These are phyloP conservation scores for Colletotrichum sp. DNA, from an alignment of 2,329 filamentous ascomycete genomes.

Conservation along the genomic window DNA sequence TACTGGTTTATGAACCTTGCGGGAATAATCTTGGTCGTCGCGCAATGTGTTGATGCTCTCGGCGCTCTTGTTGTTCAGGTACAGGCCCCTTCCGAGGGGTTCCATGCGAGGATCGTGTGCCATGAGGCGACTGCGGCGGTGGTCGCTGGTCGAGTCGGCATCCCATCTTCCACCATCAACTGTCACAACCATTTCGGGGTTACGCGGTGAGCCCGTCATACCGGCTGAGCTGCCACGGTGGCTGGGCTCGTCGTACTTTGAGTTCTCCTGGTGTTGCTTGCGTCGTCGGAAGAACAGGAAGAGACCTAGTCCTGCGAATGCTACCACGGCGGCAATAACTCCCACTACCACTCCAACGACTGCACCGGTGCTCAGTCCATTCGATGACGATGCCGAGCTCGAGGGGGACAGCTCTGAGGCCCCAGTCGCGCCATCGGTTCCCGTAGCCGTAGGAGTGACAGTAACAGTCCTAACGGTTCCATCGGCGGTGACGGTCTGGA, in stretches of 20 bases:
- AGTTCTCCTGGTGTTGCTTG: slow-evolving; percentile 47
- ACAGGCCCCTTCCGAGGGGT: slow-evolving; percentile 63
- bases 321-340: slow-evolving; percentile 44
- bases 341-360: slow-evolving; percentile 50
- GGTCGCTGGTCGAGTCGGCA: slow-evolving; percentile 9
- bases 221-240: slow-evolving; percentile 57
- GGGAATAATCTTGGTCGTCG: slow-evolving; percentile 70
- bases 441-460: slow-evolving; percentile 46
- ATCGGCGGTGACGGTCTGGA: slow-evolving; percentile 60
- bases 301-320: slow-evolving; percentile 38
- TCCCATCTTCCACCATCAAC: slow-evolving; percentile 27
- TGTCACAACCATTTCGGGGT: slow-evolving; percentile 44
- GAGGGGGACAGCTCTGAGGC: slow-evolving; percentile 1
- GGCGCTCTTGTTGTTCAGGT: slow-evolving; percentile 62
- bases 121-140: slow-evolving; percentile 55
- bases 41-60: slow-evolving; percentile 69
- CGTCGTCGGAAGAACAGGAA: slow-evolving; percentile 52
- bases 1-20: slow-evolving; percentile 61
- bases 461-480: slow-evolving; percentile 62
- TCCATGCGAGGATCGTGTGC: slow-evolving; percentile 69
- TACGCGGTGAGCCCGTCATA: slow-evolving; percentile 48
- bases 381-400: background rate
- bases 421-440: slow-evolving; percentile 25
- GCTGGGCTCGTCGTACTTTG: slow-evolving; percentile 49
- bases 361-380: slow-evolving; percentile 47